These are phyloP conservation scores for Henckelia pumila DNA, from an alignment of 257 asterid genomes.

Conservation along the genomic window DNA sequence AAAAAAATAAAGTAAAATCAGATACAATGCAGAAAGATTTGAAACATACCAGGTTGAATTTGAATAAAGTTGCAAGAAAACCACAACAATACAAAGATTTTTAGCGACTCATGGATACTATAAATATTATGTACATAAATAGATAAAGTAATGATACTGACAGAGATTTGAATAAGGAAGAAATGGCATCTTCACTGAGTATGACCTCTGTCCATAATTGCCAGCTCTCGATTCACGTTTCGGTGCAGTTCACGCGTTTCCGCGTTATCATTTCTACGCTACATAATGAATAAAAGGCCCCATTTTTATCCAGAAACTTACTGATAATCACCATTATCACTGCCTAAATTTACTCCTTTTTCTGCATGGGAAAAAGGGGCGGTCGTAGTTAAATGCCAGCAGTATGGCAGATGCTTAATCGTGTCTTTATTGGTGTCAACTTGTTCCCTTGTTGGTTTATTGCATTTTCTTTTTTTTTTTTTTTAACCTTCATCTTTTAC, in stretches of 20 bases:
- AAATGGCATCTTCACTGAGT: constrained; percentile 12
- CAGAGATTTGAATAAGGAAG: constrained; percentile 15
- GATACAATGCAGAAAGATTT: constrained; percentile 8
- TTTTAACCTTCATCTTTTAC: too few species aligned
- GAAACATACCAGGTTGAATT: constrained; percentile 42
- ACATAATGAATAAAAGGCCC: background rate
- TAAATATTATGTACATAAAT: constrained; percentile 21
- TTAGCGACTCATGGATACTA: constrained; percentile 22
- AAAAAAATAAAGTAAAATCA: constrained; percentile 1
- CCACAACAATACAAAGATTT: constrained; percentile 40
- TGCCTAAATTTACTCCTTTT: background rate
- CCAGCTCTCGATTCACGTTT: constrained; percentile 28
- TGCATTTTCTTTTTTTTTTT: too few species aligned
- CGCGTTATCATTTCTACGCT: constrained; percentile 37
- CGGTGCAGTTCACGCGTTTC: constrained; percentile 58
- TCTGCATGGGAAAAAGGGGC: constrained; percentile 17
- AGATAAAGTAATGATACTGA: constrained; percentile 16
- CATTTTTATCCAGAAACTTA: background rate
- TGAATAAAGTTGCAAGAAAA: constrained; percentile 21
- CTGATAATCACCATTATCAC: background rate
- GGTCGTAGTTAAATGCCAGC: constrained; percentile 34
- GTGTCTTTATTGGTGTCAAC: constrained; percentile 12
- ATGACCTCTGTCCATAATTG: constrained; percentile 21
- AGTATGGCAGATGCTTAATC: constrained; percentile 36
- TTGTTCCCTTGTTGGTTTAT: background rate